Percentiles rank a stretch among this genome's conserved stretches.
These are phyloP conservation scores for Knoxdaviesia proteae DNA, from an alignment of 2,329 filamentous ascomycete species.

Conservation along the genomic window DNA sequence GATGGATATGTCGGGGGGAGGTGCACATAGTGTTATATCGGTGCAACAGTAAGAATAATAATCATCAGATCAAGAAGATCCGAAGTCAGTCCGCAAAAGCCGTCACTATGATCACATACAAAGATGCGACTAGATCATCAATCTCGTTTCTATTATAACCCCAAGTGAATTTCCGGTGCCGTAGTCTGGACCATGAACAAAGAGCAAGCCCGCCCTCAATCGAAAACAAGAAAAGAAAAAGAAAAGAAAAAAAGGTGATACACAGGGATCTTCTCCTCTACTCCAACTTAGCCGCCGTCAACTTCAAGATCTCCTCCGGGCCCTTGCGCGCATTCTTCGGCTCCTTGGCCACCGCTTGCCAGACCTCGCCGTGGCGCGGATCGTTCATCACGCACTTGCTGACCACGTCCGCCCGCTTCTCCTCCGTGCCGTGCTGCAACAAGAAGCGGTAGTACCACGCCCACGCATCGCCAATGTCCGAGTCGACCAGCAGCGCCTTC, in stretches of 20 bases:
- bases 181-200: no score
- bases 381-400: slow-evolving; percentile 65
- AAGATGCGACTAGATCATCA: no score
- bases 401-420: slow-evolving; percentile 74
- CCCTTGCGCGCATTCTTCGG: slow-evolving; percentile 57
- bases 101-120: no score
- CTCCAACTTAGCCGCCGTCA: slow-evolving; percentile 39
- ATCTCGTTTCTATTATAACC: no score
- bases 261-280: slow-evolving; percentile 1
- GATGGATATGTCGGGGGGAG: no score
- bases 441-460: slow-evolving; percentile 96
- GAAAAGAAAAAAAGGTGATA: slow-evolving; percentile 3
- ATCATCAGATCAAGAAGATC: no score
- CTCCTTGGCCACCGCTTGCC: slow-evolving; percentile 72
- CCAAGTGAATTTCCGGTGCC: no score
- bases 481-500: slow-evolving; percentile 74
- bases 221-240: background rate
- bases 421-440: slow-evolving; percentile 75
- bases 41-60: no score
- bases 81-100: no score
- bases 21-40: no score
- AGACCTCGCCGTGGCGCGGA: slow-evolving; percentile 79
- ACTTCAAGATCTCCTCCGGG: slow-evolving; percentile 62
- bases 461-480: slow-evolving; percentile 82
- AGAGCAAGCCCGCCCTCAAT: no score